phyloP scores from a whole-genome alignment of 192 early-diverging fungal species.

The Rhizophagus sp. region DNA sequence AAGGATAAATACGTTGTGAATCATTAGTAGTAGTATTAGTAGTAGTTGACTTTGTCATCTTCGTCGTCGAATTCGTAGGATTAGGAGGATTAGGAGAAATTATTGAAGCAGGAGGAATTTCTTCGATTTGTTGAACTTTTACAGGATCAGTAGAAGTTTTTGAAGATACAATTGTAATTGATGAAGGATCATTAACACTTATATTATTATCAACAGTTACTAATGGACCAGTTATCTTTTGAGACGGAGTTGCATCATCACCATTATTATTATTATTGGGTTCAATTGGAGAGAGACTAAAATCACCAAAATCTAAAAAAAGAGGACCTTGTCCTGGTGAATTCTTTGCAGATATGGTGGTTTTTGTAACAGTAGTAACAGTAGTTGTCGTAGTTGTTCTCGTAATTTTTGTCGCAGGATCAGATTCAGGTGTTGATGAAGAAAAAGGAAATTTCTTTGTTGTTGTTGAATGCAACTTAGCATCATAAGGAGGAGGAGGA shows the following conservation, averaged over 20 bases:
- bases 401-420: slow-evolving; percentile 17
- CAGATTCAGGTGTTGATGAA: background rate
- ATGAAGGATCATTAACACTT: background rate
- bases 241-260: background rate
- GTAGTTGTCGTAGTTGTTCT: slow-evolving; percentile 25
- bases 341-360: slow-evolving; percentile 9
- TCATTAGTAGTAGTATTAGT: background rate
- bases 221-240: background rate
- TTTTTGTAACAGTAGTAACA: slow-evolving; percentile 18
- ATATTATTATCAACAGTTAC: background rate
- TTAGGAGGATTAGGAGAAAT: background rate
- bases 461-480: background rate
- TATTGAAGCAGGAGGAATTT: background rate
- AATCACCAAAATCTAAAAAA: slow-evolving; percentile 16
- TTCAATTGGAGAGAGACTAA: slow-evolving; percentile 9
- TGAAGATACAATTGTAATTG: background rate
- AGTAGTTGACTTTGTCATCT: too few species aligned
- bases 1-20: background rate
- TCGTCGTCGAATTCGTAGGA: background rate
- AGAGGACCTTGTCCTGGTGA: background rate
- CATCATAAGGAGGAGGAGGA: background rate
- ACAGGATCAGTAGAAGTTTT: background rate
- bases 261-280: background rate
- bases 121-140: background rate
- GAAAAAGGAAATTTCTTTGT: background rate